Evolutionary conservation across 2,329 filamentous ascomycete genomes (phyloP).

Genomic region (Hypoxylon sp.): DNA sequence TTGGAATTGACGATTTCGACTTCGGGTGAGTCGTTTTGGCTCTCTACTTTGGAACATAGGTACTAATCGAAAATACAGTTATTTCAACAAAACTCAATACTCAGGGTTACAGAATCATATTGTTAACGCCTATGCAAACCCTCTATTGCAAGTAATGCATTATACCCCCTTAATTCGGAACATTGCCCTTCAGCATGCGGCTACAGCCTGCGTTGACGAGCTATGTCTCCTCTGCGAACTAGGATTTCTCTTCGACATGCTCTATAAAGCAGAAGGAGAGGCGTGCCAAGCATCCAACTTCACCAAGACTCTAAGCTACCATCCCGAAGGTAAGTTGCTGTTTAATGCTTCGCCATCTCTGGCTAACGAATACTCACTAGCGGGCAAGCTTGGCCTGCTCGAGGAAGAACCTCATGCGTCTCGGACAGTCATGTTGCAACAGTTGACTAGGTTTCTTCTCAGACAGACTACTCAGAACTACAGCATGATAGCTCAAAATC

Average conservation of each 20-base stretch:
- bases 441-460: slow-evolving; percentile 86
- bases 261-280: slow-evolving; percentile 93
- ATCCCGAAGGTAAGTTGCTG: slow-evolving; percentile 74
- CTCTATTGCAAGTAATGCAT: slow-evolving; percentile 89
- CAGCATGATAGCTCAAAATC: slow-evolving; percentile 73
- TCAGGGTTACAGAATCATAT: slow-evolving; percentile 97
- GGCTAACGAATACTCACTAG: slow-evolving; percentile 57
- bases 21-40: slow-evolving; percentile 75
- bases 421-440: slow-evolving; percentile 86
- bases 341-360: neutral
- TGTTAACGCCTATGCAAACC: slow-evolving; percentile 94
- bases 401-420: slow-evolving; percentile 85
- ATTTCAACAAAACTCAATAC: slow-evolving; percentile 93
- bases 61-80: slow-evolving; percentile 65
- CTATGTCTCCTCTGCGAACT: slow-evolving; percentile 92
- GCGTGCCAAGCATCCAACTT: slow-evolving; percentile 98
- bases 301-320: slow-evolving; percentile 87
- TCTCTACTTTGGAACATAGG: neutral
- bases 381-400: slow-evolving; percentile 81
- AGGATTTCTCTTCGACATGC: slow-evolving; percentile 97
- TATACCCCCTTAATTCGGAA: slow-evolving; percentile 93
- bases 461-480: slow-evolving; percentile 85
- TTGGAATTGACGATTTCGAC: slow-evolving; percentile 99
- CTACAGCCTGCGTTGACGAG: slow-evolving; percentile 85
- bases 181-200: slow-evolving; percentile 87